Percentiles rank a stretch among this genome's conserved stretches.
phyloP scores from a whole-genome alignment of 2,329 filamentous ascomycete species.

The Hymenoscyphus repandus region DNA sequence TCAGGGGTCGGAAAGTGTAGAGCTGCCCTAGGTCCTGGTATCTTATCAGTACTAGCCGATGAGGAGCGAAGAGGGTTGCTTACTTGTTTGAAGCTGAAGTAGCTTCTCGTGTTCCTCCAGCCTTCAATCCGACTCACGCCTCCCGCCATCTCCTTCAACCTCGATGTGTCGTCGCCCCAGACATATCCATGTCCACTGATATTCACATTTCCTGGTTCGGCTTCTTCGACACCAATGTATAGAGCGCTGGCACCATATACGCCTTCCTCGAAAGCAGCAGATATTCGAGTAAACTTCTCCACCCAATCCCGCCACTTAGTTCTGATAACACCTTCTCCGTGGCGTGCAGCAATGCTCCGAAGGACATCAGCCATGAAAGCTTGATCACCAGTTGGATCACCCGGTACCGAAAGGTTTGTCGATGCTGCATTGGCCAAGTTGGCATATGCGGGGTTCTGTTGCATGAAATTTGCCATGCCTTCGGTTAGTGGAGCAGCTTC shows the following conservation, averaged over 20 bases:
- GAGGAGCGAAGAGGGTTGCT: constrained; percentile 27
- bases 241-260: constrained; percentile 92
- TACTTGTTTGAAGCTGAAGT: constrained; percentile 91
- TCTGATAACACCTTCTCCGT: constrained; percentile 84
- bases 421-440: constrained; percentile 40
- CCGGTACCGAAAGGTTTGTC: constrained; percentile 27
- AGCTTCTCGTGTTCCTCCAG: constrained; percentile 92
- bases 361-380: constrained; percentile 85
- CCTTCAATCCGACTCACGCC: constrained; percentile 93
- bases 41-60: constrained; percentile 29
- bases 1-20: constrained; percentile 62
- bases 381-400: constrained; percentile 77
- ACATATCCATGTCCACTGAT: constrained; percentile 88
- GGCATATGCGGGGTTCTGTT: constrained; percentile 60
- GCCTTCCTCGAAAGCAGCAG: constrained; percentile 89
- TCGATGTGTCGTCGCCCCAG: constrained; percentile 78
- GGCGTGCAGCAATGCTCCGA: constrained; percentile 75
- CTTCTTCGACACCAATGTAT: constrained; percentile 74
- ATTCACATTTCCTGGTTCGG: constrained; percentile 50
- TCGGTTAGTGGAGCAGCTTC: constrained; percentile 78
- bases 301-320: constrained; percentile 94
- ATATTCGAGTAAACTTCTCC: constrained; percentile 85
- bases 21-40: constrained; percentile 58
- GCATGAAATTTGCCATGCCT: constrained; percentile 80
- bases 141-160: constrained; percentile 80